Evolutionary conservation across 2,329 filamentous ascomycete species (phyloP).

Genomic region (Trichoderma sp.): DNA sequence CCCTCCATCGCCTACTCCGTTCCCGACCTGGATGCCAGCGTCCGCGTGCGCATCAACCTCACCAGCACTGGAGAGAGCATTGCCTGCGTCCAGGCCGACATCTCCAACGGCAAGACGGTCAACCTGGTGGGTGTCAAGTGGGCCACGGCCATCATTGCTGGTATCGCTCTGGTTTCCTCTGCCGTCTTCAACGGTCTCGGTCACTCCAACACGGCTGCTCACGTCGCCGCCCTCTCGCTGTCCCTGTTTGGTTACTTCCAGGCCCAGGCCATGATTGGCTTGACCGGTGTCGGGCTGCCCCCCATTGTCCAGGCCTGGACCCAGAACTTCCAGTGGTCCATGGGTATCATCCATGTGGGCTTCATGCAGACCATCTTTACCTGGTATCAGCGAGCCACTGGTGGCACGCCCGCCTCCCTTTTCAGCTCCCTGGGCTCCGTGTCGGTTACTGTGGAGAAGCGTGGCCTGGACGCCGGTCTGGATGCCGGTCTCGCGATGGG

Average conservation of each 20-base stretch:
- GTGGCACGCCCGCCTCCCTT: conserved; percentile 78
- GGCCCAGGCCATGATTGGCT: conserved; percentile 85
- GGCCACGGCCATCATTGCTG: conserved; percentile 85
- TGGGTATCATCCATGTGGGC: conserved; percentile 85
- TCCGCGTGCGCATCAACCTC: conserved; percentile 78
- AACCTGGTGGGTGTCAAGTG: conserved; percentile 86
- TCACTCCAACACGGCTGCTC: conserved; percentile 90
- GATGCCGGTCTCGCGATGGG: conserved; percentile 30
- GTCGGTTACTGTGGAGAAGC: conserved; percentile 73
- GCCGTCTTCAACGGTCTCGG: conserved; percentile 87
- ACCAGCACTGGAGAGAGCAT: conserved; percentile 63
- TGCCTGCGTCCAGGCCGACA: conserved; percentile 82
- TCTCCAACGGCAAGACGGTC: conserved; percentile 92
- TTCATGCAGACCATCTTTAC: conserved; percentile 89
- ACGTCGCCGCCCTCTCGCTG: conserved; percentile 89
- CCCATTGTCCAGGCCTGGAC: conserved; percentile 92
- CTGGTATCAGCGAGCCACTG: conserved; percentile 94
- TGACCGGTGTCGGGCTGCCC: conserved; percentile 78
- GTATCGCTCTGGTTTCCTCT: conserved; percentile 78
- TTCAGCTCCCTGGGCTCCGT: conserved; percentile 68
- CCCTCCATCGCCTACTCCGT: conserved; percentile 86
- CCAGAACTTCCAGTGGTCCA: conserved; percentile 97
- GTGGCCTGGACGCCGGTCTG: conserved; percentile 46
- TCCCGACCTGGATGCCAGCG: conserved; percentile 85
- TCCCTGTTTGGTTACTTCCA: conserved; percentile 95